A percentile compares a stretch with the other conserved stretches of the same genome.
These are phyloP conservation scores for Datisca glomerata DNA, from an alignment of 306 rosid species.

Conservation along the genomic window DNA sequence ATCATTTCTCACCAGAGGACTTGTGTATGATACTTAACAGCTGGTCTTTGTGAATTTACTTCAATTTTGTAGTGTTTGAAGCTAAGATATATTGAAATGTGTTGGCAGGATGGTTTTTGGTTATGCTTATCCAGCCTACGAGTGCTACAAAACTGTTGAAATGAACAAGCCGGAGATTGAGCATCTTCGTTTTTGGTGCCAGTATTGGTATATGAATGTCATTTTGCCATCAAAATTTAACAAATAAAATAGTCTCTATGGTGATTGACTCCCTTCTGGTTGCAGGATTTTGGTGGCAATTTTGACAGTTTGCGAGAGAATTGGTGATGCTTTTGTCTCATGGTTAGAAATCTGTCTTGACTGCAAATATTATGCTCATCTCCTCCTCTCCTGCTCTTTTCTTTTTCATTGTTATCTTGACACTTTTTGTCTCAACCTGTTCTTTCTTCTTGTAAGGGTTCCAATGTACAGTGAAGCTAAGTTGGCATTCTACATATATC, in stretches of 20 bases:
- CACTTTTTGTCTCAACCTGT: too few relatives aligned
- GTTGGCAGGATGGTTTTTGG: constrained; percentile 71
- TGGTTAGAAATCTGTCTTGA: constrained; percentile 30
- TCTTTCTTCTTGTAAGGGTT: constrained; percentile 46
- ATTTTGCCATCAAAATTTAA: neutral
- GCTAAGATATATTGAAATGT: constrained; percentile 1
- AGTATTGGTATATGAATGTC: constrained; percentile 47
- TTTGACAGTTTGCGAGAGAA: constrained; percentile 70
- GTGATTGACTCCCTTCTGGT: constrained; percentile 4
- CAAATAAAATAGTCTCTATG: neutral
- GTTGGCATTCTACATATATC: constrained; percentile 75
- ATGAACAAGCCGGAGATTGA: constrained; percentile 71
- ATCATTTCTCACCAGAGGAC: constrained; percentile 81
- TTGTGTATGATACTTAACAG: constrained; percentile 47
- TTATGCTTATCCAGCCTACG: constrained; percentile 91
- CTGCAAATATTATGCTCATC: too few relatives aligned
- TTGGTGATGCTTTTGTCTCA: constrained; percentile 74
- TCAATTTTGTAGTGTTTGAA: neutral
- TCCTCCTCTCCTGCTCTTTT: too few relatives aligned
- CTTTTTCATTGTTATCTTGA: too few relatives aligned
- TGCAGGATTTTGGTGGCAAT: constrained; percentile 89
- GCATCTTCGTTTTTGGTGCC: constrained; percentile 89
- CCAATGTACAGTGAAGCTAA: constrained; percentile 96
- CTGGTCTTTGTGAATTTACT: neutral
- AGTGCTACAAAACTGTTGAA: constrained; percentile 82